Evolutionary conservation across 2,329 filamentous ascomycete species (phyloP), one percentile per base, ranked within the genome.

Genomic region (Rachicladosporium sp.): DNA sequence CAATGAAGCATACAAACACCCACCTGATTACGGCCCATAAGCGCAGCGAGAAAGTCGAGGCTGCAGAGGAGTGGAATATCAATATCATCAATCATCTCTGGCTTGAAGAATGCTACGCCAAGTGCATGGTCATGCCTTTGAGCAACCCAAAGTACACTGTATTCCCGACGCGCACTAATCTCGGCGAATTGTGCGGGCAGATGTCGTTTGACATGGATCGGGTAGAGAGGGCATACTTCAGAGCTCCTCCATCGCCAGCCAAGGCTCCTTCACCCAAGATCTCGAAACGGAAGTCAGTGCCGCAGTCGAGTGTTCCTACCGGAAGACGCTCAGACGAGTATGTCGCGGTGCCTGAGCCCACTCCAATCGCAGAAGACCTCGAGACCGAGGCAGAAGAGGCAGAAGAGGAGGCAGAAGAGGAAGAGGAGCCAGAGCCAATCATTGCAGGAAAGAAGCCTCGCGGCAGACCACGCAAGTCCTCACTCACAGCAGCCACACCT

Each of bases 81-180:
- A 68, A 86, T 41, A 81, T 94, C 51, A 69, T 94, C 51, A 98
- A 96, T 58, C 91, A 98, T 57, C 70, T 98, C 1, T 98, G 91
- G 91, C 73, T 98, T 34, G 91, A 98, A 60, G 91, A 98, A 56
- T 93, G 87, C 61, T 98, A 96, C 56, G 86, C 89, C 2, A 86
- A 82, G 57, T 94, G 87, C 66, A 73, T 82, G 54, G 67, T 81
- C 42, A 81, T 85, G 56, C 74, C 76, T 1, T 65, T 88, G 13
- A 81, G 82, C 3, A 75, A 83, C 37, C 68, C 73, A 6, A 80
- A 81, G 46, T 98, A 93, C 57, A 85, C 74, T 1, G 80, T 87
- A 55, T 98, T 96, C 49, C 91, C 91, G 10, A 72, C 74, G 8
- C 75, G 87, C 41, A 96, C 89, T 2, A 96, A 98, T 56, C 70